phyloP scores from a whole-genome alignment of 1,139 yeast genomes.

The Kurtzmaniella quercitrusa region DNA sequence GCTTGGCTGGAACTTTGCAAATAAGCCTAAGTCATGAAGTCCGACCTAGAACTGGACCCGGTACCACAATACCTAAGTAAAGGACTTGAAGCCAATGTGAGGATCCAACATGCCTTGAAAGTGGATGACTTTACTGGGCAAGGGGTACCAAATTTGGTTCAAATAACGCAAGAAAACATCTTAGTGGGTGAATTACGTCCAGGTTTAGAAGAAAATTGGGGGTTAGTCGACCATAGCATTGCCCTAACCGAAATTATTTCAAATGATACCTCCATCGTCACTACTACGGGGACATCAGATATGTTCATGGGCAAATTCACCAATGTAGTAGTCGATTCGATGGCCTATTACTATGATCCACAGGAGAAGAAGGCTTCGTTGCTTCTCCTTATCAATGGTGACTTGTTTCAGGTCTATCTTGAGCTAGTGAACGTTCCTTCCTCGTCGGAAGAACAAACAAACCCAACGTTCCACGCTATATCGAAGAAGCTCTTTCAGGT shows the following conservation, averaged over 20 bases:
- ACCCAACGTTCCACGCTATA: not conserved
- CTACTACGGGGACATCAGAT: not conserved
- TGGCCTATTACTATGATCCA: not conserved
- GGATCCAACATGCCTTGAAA: conserved; percentile 1
- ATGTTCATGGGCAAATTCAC: not conserved
- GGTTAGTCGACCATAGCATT: not conserved
- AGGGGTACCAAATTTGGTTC: not conserved
- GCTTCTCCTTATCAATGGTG: not conserved
- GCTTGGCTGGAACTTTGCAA: too few species aligned
- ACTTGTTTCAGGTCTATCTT: not conserved
- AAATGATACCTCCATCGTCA: not conserved
- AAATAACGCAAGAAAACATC: not conserved
- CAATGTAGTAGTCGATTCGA: not conserved
- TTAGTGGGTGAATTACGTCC: not conserved
- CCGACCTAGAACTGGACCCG: not conserved
- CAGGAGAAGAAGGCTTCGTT: not conserved
- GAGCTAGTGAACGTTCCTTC: not conserved
- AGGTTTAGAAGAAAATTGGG: not conserved
- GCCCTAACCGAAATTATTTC: not conserved
- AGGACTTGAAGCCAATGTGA: not conserved
- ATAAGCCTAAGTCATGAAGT: not conserved
- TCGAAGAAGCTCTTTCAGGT: not conserved
- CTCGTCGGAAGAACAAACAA: not conserved
- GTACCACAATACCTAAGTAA: not conserved
- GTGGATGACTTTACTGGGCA: not conserved